A percentile compares a stretch with the other conserved stretches of the same genome.
Evolutionary conservation across 164 flowering plant genomes (phyloP).

Genomic region (Pachysandra terminalis): DNA sequence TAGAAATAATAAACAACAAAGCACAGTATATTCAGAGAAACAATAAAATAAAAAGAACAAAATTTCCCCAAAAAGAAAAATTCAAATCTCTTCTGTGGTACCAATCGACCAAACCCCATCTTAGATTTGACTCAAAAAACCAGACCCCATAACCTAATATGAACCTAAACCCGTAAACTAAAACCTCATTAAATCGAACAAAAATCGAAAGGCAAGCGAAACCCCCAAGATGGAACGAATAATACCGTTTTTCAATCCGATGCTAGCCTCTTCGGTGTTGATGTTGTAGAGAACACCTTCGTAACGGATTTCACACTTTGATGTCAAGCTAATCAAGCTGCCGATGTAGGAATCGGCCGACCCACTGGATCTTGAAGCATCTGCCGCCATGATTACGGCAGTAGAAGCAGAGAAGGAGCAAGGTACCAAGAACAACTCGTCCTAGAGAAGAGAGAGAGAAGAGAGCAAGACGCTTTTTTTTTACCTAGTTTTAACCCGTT

Average conservation of each 20-base stretch:
- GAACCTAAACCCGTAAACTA: constrained; percentile 1
- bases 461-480: background rate
- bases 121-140: constrained; percentile 5
- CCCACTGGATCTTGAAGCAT: constrained; percentile 46
- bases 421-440: background rate
- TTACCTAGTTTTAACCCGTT: background rate
- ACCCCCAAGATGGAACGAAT: constrained; percentile 5
- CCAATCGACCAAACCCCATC: constrained; percentile 7
- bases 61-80: background rate
- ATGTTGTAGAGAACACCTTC: constrained; percentile 86
- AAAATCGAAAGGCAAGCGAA: background rate
- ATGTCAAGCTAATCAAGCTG: constrained; percentile 90
- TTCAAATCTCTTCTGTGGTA: background rate
- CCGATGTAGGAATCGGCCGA: constrained; percentile 91
- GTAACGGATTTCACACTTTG: constrained; percentile 84
- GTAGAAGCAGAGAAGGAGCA: background rate
- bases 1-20: no score
- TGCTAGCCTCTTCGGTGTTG: constrained; percentile 91
- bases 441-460: background rate
- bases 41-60: background rate
- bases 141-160: constrained; percentile 8
- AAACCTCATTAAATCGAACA: background rate
- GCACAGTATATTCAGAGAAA: background rate
- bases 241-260: constrained; percentile 72
- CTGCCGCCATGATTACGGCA: constrained; percentile 48